Evolutionary conservation across 768 basidiomycete genomes (phyloP).

Genomic region (Trametes punicea): DNA sequence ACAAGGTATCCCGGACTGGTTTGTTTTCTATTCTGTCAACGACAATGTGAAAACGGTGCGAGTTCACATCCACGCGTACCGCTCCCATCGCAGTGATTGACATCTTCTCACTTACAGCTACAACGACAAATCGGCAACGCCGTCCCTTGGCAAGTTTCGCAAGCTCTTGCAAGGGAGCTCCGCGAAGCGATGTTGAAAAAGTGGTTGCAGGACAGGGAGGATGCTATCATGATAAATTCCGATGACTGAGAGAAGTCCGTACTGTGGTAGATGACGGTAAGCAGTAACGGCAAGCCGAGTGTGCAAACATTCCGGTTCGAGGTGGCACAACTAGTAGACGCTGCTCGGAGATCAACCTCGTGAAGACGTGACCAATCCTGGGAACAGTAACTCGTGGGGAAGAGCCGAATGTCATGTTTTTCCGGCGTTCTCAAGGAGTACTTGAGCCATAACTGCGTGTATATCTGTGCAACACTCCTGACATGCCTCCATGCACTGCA

Average conservation of each 20-base stretch:
- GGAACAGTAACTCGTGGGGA: too few relatives aligned
- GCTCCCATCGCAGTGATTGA: not conserved
- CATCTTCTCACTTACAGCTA: slow-evolving; percentile 43
- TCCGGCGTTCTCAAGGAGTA: slow-evolving; percentile 46
- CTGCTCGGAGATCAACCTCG: too few relatives aligned
- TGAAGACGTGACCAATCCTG: too few relatives aligned
- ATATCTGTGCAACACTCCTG: slow-evolving; percentile 71
- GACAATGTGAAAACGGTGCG: slow-evolving; percentile 60
- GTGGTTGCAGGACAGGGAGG: slow-evolving; percentile 42
- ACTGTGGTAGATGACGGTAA: too few relatives aligned
- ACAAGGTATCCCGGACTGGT: slow-evolving; percentile 79
- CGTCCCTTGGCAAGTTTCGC: slow-evolving; percentile 62
- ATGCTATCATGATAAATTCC: slow-evolving; percentile 36
- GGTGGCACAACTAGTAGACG: too few relatives aligned
- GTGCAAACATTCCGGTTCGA: too few relatives aligned
- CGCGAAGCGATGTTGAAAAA: slow-evolving; percentile 46
- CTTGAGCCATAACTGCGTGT: slow-evolving; percentile 70
- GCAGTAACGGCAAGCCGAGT: too few relatives aligned
- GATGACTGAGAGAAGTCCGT: not conserved
- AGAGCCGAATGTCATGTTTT: slow-evolving; percentile 6
- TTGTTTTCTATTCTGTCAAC: slow-evolving; percentile 53
- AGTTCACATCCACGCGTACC: not conserved
- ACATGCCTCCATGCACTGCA: slow-evolving; percentile 67
- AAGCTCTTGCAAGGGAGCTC: slow-evolving; percentile 65
- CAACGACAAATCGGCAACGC: slow-evolving; percentile 82